Base-by-base conservation (phyloP, 1,139 yeast genomes). In the Kodamaea ohmeri region DNA sequence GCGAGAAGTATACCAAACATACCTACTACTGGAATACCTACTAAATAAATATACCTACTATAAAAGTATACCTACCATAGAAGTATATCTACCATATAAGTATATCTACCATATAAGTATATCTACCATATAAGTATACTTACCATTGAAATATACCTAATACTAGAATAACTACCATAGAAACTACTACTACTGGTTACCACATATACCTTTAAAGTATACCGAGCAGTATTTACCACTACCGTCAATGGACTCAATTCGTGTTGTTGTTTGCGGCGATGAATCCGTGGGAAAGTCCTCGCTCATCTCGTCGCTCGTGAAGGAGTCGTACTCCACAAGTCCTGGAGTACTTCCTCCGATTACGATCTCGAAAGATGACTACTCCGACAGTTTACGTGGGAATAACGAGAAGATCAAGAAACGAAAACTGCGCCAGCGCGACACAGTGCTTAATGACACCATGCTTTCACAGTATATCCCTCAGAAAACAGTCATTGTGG, bases 231-330 rank as follows among this genome's bases (percentile, higher is more conserved):
- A 25, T 9, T 25, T 12, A 25, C 27, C 12, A 11, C 13, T 25
- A 25, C 6, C 26, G 12, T 5, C 12, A 24, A 33, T 36, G 34
- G 43, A 37, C 14, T 37, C 40, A 9, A 26, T 49, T 6, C 38
- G 94, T 42, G 82, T 92, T 1, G 96, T 88, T 2, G 83, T 92
- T 0, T 89, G 97, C 59, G 98, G 98, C n/a, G 98, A 92, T 60
- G 96, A 88, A 46, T 86, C 83, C 6, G 96, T 87, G 9, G 96
- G 96, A 1, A 87, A 87, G 56, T 81, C 83, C 7, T 70, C 90
- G 19, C 63, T 92, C 31, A 78, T 92, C 25, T 81, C 94, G 0
- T 73, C 95, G 0, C 67, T 92, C 18, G 81, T 88, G 27, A 90
- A 88, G 58, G 96, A 86, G 49, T 74, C 79, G 24, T 87, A 79